phyloP scores from a whole-genome alignment of 2,329 filamentous ascomycete genomes.

The Aureobasidium leucospermi region DNA sequence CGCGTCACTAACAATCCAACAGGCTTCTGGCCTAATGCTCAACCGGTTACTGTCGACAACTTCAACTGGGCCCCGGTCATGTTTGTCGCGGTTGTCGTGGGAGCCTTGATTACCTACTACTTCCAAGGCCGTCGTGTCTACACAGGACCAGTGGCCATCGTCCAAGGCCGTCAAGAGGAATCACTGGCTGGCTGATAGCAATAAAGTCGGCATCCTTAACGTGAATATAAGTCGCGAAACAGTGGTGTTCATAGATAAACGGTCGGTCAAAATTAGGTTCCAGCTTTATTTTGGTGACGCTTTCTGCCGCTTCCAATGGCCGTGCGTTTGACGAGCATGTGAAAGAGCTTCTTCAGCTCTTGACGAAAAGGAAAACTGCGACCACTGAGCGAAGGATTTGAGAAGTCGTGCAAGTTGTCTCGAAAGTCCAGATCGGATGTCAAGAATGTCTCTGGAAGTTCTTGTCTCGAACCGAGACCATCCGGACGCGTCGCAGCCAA shows the following conservation, averaged over 20 bases:
- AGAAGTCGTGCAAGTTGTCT: background rate
- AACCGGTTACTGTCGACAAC: conserved; percentile 6
- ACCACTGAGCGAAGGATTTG: conserved; percentile 1
- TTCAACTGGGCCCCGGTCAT: conserved; percentile 34
- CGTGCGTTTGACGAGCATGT: conserved; percentile 8
- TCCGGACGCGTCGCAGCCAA: background rate
- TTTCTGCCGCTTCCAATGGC: background rate
- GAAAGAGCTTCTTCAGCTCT: background rate
- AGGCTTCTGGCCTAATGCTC: conserved; percentile 11
- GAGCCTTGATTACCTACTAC: conserved; percentile 26
- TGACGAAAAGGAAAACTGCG: background rate
- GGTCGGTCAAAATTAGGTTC: conserved; percentile 3
- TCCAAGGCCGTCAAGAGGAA: conserved; percentile 1
- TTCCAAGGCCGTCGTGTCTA: conserved; percentile 27
- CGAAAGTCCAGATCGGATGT: background rate
- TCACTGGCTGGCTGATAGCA: background rate
- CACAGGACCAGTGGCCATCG: conserved; percentile 16
- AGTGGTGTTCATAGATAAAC: conserved; percentile 8
- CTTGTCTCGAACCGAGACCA: background rate
- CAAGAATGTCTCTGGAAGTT: background rate
- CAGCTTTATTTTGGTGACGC: background rate
- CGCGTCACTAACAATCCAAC: background rate
- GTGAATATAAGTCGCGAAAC: background rate
- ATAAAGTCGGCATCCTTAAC: background rate
- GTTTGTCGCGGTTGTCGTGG: conserved; percentile 25